Evolutionary conservation across 805 yeast genomes (phyloP).

Genomic region (Lipomyces sp.): DNA sequence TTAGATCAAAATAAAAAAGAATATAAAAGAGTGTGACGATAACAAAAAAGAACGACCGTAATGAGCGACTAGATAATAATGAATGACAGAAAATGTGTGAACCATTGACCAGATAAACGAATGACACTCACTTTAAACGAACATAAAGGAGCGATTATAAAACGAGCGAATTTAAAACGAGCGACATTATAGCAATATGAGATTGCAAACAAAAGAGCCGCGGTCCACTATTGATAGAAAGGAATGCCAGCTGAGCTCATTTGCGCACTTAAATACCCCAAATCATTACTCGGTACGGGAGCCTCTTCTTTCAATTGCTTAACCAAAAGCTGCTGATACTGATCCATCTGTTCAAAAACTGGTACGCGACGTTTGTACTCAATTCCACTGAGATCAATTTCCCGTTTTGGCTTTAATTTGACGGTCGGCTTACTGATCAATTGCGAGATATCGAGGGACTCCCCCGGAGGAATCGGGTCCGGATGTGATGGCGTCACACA

Average conservation of each 20-base stretch:
- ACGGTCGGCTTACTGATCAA: conserved; percentile 6
- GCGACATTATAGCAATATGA: no score
- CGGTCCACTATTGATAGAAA: conserved; percentile 12
- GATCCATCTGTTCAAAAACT: conserved; percentile 23
- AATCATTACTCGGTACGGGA: conserved; percentile 22
- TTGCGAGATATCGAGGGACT: conserved; percentile 57
- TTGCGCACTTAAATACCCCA: conserved; percentile 25
- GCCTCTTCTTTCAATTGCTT: conserved; percentile 14
- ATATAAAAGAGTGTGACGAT: neutral
- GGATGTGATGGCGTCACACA: conserved; percentile 90
- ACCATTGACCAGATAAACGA: neutral
- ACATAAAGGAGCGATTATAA: no score
- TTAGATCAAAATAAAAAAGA: conserved; percentile 1
- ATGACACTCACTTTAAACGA: no score
- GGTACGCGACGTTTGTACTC: conserved; percentile 18
- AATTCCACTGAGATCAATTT: conserved; percentile 6
- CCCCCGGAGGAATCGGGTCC: conserved; percentile 70
- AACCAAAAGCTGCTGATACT: conserved; percentile 9
- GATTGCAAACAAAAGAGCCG: neutral
- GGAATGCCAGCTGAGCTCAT: conserved; percentile 18
- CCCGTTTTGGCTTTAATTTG: conserved; percentile 3
- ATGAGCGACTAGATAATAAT: conserved; percentile 3
- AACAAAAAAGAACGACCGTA: neutral
- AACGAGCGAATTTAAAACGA: no score
- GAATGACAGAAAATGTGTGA: neutral